These are phyloP conservation scores for Cytospora schulzeri DNA, from an alignment of 2,329 filamentous ascomycete species.

Conservation along the genomic window DNA sequence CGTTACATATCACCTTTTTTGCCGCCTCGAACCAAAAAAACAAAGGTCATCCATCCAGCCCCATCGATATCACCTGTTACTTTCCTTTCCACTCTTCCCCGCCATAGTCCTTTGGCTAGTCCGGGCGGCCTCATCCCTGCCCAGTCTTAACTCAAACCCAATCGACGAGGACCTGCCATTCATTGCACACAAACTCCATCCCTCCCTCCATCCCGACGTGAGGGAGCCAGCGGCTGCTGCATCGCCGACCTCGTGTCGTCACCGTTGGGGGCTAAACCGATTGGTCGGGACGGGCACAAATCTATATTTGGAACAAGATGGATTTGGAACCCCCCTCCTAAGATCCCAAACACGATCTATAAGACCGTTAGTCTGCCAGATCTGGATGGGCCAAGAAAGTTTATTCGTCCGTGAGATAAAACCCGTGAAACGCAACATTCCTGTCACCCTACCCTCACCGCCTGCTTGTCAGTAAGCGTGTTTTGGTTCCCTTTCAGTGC, in stretches of 20 bases:
- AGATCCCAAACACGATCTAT: not conserved
- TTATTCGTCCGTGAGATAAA: not conserved
- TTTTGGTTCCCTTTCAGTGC: not conserved
- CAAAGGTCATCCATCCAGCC: constrained; percentile 19
- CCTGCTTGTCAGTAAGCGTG: not conserved
- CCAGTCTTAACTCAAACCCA: too few species aligned
- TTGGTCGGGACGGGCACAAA: not conserved
- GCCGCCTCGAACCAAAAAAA: not conserved
- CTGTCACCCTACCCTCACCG: not conserved
- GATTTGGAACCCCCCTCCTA: not conserved
- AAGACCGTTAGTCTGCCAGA: not conserved
- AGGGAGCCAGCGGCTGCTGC: not conserved
- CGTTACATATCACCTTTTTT: not conserved
- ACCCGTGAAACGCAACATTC: not conserved
- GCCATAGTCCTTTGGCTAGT: not conserved
- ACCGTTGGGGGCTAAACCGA: not conserved
- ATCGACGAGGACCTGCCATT: too few species aligned
- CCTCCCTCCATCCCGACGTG: not conserved
- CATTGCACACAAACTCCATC: too few species aligned
- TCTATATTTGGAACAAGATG: not conserved
- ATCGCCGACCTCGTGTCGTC: not conserved
- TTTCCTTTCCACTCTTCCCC: not conserved
- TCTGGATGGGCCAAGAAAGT: not conserved
- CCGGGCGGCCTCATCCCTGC: not conserved
- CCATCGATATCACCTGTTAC: not conserved